A percentile compares a stretch with the other conserved stretches of the same genome.
These are phyloP conservation scores for Kluyveromyces sp. DNA, from an alignment of 1,139 yeast species.

Conservation along the genomic window DNA sequence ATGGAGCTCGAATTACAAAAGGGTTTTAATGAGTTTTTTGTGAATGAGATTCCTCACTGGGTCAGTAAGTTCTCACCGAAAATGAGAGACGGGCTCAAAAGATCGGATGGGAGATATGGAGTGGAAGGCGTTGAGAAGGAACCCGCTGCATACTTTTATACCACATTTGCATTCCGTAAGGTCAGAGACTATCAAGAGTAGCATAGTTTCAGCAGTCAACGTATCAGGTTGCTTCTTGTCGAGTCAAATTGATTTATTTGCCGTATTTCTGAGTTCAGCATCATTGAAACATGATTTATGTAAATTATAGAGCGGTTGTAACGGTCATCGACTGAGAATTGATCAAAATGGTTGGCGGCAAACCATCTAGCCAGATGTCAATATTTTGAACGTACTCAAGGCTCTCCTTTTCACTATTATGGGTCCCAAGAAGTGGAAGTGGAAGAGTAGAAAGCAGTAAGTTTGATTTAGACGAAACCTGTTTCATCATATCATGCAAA, in stretches of 20 bases:
- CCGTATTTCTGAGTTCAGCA: too few relatives aligned
- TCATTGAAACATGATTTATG: not conserved
- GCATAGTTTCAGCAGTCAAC: not conserved
- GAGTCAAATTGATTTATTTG: not conserved
- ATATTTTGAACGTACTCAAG: constrained; percentile 69
- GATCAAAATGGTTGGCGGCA: constrained; percentile 75
- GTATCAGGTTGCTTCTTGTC: not conserved
- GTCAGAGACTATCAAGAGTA: constrained; percentile 24
- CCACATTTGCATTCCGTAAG: constrained; percentile 32
- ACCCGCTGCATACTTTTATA: constrained; percentile 53
- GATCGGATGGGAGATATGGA: constrained; percentile 75
- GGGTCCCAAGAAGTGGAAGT: constrained; percentile 78
- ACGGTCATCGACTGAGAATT: constrained; percentile 94
- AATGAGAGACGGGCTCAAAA: constrained; percentile 60
- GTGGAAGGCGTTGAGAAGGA: constrained; percentile 88
- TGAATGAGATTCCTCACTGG: constrained; percentile 67
- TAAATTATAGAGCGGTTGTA: constrained; percentile 65
- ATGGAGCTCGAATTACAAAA: constrained; percentile 64
- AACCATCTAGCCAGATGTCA: constrained; percentile 69
- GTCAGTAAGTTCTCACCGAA: constrained; percentile 53
- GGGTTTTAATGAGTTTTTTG: constrained; percentile 78
- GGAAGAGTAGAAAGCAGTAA: constrained; percentile 86
- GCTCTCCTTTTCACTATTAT: constrained; percentile 58
- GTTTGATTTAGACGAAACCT: constrained; percentile 52
- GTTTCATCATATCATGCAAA: constrained; percentile 74